Evolutionary conservation across 2,329 filamentous ascomycete genomes (phyloP).

Genomic region (Westerdykella ornata): DNA sequence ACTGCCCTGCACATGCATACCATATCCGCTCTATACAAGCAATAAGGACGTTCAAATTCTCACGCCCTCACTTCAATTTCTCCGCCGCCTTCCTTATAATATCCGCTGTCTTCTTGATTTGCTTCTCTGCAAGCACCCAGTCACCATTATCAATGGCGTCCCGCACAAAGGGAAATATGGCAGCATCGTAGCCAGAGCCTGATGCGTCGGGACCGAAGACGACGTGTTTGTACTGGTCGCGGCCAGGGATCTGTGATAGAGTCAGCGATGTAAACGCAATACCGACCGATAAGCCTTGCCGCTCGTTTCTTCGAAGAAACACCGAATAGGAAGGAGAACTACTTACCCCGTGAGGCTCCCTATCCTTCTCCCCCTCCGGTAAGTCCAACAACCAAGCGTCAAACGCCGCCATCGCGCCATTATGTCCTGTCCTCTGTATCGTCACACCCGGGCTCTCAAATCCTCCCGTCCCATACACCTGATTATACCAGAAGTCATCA

Average conservation of each 20-base stretch:
- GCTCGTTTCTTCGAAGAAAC: neutral
- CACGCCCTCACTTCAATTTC: conserved; percentile 29
- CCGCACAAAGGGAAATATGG: conserved; percentile 74
- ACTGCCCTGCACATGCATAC: no score
- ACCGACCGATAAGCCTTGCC: no score
- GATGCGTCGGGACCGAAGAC: conserved; percentile 70
- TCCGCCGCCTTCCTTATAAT: conserved; percentile 59
- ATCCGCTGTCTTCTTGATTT: conserved; percentile 64
- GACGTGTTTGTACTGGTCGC: conserved; percentile 90
- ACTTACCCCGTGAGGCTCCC: conserved; percentile 56
- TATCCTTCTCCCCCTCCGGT: conserved; percentile 46
- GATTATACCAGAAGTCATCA: conserved; percentile 69
- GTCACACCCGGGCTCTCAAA: conserved; percentile 68
- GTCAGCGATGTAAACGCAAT: conserved; percentile 9
- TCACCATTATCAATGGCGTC: conserved; percentile 69
- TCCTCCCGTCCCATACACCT: conserved; percentile 63
- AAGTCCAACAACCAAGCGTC: conserved; percentile 79
- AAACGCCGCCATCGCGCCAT: conserved; percentile 70
- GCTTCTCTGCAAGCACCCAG: conserved; percentile 60
- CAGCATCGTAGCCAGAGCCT: conserved; percentile 61
- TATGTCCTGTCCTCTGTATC: conserved; percentile 65
- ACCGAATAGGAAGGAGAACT: conserved; percentile 1
- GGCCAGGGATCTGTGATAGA: conserved; percentile 56
- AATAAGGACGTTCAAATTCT: neutral
- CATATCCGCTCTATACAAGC: no score